A percentile compares a stretch with the other conserved stretches of the same genome.
Evolutionary conservation across 768 basidiomycete species (phyloP).

Genomic region (Scleroderma bovista): DNA sequence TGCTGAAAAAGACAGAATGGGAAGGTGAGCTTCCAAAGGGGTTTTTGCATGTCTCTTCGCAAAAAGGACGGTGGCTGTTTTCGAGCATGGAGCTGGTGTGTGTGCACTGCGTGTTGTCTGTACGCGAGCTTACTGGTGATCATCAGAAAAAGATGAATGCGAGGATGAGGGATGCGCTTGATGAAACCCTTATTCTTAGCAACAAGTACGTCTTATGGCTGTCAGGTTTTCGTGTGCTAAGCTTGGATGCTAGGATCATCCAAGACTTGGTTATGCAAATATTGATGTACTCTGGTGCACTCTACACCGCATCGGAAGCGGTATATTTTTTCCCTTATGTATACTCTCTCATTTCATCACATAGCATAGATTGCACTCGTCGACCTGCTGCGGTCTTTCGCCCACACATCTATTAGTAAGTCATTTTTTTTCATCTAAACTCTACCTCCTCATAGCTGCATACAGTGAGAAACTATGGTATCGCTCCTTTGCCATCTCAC

Average conservation of each 20-base stretch:
- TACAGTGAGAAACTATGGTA: constrained; percentile 47
- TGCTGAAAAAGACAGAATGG: constrained; percentile 53
- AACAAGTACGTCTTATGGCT: constrained; percentile 47
- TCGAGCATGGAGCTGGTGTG: constrained; percentile 78
- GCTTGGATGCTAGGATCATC: constrained; percentile 54
- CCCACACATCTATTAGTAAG: constrained; percentile 77
- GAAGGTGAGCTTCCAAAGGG: constrained; percentile 56
- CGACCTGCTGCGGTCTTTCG: constrained; percentile 89
- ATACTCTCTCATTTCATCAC: background rate
- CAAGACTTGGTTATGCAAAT: constrained; percentile 71
- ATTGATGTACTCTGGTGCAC: constrained; percentile 62
- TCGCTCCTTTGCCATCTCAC: background rate
- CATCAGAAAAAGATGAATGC: constrained; percentile 81
- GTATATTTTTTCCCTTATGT: constrained; percentile 33
- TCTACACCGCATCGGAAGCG: constrained; percentile 91
- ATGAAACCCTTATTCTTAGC: constrained; percentile 83
- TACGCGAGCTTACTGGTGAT: background rate
- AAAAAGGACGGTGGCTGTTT: constrained; percentile 70
- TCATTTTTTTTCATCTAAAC: background rate
- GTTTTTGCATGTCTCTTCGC: constrained; percentile 61
- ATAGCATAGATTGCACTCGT: constrained; percentile 66
- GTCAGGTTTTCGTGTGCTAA: background rate
- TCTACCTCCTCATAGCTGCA: background rate
- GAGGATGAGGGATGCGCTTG: constrained; percentile 84
- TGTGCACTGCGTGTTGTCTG: background rate